A percentile compares a stretch with the other conserved stretches of the same genome.
Evolutionary conservation across 106 monocot species (phyloP).

Genomic region (Ottelia alismoides): DNA sequence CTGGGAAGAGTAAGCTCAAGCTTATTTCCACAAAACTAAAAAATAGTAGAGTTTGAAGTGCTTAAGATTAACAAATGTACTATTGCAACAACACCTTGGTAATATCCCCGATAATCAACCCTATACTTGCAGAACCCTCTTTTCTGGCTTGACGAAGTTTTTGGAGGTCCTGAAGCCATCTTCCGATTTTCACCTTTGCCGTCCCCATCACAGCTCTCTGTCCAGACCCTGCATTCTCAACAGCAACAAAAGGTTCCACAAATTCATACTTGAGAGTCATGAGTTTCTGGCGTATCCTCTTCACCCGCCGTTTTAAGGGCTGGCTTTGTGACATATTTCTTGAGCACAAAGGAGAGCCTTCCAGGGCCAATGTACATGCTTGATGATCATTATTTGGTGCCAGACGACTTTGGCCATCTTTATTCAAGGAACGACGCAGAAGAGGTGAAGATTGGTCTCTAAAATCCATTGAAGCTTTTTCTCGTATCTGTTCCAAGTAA

Average conservation of each 20-base stretch:
- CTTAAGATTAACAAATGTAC: too few relatives aligned
- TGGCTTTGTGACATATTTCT: constrained; percentile 31
- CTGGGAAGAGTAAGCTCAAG: too few relatives aligned
- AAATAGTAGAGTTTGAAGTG: too few relatives aligned
- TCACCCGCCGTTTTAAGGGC: constrained; percentile 65
- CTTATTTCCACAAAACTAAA: too few relatives aligned
- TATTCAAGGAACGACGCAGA: constrained; percentile 62
- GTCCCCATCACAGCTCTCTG: constrained; percentile 41
- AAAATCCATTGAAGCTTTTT: constrained; percentile 94
- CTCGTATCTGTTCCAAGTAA: constrained; percentile 97
- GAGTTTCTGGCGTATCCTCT: constrained; percentile 84
- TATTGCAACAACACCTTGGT: constrained; percentile 63
- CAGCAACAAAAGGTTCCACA: constrained; percentile 41
- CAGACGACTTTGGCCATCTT: constrained; percentile 41
- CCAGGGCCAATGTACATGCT: constrained; percentile 18
- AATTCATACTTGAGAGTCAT: constrained; percentile 93
- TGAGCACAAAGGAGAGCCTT: constrained; percentile 22
- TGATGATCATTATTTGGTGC: constrained; percentile 17
- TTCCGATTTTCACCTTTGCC: constrained; percentile 81
- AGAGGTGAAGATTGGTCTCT: constrained; percentile 84
- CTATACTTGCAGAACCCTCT: constrained; percentile 87
- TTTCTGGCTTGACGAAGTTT: constrained; percentile 85
- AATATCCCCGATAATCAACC: constrained; percentile 76
- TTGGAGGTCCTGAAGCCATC: constrained; percentile 95
- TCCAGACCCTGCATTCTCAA: constrained; percentile 51